These are phyloP conservation scores for Sclerotinia borealis DNA, from an alignment of 2,329 filamentous ascomycete species.

Conservation along the genomic window DNA sequence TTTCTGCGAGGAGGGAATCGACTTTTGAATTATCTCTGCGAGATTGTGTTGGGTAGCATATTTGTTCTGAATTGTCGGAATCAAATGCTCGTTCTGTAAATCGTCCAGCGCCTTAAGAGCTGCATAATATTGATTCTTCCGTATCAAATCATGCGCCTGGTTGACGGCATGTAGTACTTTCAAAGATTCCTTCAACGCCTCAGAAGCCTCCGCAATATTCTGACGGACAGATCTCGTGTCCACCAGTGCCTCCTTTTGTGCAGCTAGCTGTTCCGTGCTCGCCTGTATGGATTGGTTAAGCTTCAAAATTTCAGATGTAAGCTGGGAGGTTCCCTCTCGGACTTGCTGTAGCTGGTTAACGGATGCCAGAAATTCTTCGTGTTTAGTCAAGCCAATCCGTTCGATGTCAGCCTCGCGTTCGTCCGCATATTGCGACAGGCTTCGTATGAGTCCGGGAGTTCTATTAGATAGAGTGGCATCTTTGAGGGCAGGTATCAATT, in stretches of 20 bases:
- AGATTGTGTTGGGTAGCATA: constrained; percentile 93
- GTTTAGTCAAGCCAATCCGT: constrained; percentile 87
- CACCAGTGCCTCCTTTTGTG: constrained; percentile 90
- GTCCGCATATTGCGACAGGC: constrained; percentile 73
- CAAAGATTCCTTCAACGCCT: constrained; percentile 83
- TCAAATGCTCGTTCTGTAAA: constrained; percentile 87
- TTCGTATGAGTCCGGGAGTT: constrained; percentile 67
- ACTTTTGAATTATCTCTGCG: constrained; percentile 91
- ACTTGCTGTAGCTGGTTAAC: constrained; percentile 92
- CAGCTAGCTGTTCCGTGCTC: constrained; percentile 88
- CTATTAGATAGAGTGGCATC: constrained; percentile 76
- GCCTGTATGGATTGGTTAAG: constrained; percentile 92
- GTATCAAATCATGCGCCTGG: constrained; percentile 84
- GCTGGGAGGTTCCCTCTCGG: constrained; percentile 78
- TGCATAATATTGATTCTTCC: constrained; percentile 91
- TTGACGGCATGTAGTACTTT: constrained; percentile 91
- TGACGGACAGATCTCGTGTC: constrained; percentile 88
- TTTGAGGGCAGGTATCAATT: constrained; percentile 88
- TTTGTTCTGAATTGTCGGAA: constrained; percentile 65
- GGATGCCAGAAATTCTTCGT: constrained; percentile 91
- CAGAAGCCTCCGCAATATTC: constrained; percentile 89
- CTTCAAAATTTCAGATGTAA: constrained; percentile 86
- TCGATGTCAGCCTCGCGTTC: constrained; percentile 90
- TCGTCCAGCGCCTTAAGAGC: constrained; percentile 92
- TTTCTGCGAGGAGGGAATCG: constrained; percentile 85